Conservation (phyloP, 225 moss, liverwort and hornwort species). For the Anthoceros angustus region DNA sequence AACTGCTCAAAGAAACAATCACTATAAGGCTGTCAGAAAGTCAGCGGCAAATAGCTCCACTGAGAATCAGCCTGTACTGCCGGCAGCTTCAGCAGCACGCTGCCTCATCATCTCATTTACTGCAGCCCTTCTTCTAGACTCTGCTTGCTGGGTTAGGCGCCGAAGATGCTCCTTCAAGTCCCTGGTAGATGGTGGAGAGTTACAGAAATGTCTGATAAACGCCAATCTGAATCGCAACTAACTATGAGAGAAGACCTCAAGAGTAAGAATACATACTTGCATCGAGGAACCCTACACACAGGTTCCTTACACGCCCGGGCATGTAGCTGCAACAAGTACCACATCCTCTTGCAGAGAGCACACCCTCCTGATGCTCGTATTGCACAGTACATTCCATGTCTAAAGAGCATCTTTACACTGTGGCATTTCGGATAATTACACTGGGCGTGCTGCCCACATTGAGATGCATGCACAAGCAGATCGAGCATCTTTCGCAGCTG, state of each 20-base stretch:
- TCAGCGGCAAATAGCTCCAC: not conserved
- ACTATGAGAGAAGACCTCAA: not conserved
- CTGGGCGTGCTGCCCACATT: conserved; percentile 37
- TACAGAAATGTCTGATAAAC: not conserved
- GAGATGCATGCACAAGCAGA: conserved; percentile 82
- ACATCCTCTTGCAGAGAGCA: conserved; percentile 90
- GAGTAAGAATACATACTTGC: conserved; percentile 51
- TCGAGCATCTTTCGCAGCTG: conserved; percentile 99
- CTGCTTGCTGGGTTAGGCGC: conserved; percentile 82
- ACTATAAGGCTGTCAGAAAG: too few relatives aligned
- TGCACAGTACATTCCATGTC: conserved; percentile 85
- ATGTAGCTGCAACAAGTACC: conserved; percentile 93
- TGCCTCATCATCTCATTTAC: conserved; percentile 99
- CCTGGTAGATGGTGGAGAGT: conserved; percentile 19
- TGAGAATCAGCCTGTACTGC: conserved; percentile 41
- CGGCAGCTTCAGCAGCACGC: conserved; percentile 91
- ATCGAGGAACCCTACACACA: conserved; percentile 86
- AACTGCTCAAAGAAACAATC: too few relatives aligned
- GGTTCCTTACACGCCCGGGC: conserved; percentile 97
- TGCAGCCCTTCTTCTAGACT: conserved; percentile 89
- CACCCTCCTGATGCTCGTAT: conserved; percentile 83
- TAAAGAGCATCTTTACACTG: conserved; percentile 81
- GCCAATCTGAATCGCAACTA: not conserved
- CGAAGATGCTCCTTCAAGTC: conserved; percentile 95
- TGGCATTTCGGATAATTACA: conserved; percentile 93